A percentile compares a stretch with the other conserved stretches of the same genome.
phyloP scores from a whole-genome alignment of 257 asterid genomes.

The Solanum acaule region DNA sequence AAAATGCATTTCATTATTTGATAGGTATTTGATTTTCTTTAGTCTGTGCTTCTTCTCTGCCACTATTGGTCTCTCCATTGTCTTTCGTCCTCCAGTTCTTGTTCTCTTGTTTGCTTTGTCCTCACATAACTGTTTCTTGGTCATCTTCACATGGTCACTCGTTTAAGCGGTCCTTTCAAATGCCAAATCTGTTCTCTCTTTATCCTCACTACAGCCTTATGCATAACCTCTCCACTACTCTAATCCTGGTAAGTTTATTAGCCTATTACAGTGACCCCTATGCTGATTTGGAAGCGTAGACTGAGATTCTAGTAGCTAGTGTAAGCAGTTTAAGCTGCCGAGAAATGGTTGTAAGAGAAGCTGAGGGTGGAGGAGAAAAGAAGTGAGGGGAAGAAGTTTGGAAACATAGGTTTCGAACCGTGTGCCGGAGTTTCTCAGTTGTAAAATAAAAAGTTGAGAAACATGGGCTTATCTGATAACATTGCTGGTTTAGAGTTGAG shows the following conservation, averaged over 20 bases:
- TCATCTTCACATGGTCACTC: not conserved
- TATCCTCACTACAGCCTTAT: not conserved
- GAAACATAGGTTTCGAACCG: not conserved
- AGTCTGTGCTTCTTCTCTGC: not conserved
- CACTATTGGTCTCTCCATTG: not conserved
- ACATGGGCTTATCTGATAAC: not conserved
- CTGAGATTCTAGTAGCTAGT: not conserved
- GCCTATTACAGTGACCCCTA: not conserved
- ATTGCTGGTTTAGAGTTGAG: not conserved
- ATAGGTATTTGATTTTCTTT: not conserved
- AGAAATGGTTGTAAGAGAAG: not conserved
- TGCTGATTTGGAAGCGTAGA: not conserved
- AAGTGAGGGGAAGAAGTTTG: not conserved
- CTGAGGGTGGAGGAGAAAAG: not conserved
- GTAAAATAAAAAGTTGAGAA: not conserved
- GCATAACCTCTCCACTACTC: not conserved
- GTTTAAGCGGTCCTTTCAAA: not conserved
- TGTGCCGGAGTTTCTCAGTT: not conserved
- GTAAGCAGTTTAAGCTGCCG: not conserved
- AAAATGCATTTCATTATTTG: not conserved
- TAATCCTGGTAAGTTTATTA: not conserved
- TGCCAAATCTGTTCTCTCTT: not conserved
- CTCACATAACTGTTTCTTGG: not conserved
- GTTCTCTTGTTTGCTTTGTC: not conserved
- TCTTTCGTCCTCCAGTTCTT: not conserved